Evolutionary conservation across 208 protist genomes (phyloP).

Genomic region (Acanthamoeba triangularis): DNA sequence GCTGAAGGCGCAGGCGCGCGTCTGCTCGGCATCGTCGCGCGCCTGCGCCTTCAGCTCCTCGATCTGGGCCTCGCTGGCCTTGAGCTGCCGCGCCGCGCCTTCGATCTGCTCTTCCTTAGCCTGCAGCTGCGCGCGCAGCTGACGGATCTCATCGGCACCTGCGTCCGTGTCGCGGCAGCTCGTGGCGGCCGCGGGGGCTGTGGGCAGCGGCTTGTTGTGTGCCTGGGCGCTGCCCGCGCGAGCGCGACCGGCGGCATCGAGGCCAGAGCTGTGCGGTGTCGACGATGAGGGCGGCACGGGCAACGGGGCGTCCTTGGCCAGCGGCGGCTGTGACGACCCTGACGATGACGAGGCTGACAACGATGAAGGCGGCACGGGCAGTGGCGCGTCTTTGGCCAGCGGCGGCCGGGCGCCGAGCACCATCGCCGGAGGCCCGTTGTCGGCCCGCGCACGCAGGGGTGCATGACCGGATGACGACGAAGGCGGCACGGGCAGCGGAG

Average conservation of each 20-base stretch:
- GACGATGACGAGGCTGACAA: background rate
- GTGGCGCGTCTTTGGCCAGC: background rate
- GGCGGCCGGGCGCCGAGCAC: background rate
- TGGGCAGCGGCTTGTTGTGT: conserved; percentile 23
- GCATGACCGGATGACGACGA: background rate
- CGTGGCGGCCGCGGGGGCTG: background rate
- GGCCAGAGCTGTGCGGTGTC: background rate
- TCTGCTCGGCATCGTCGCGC: conserved; percentile 3
- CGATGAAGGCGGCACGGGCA: background rate
- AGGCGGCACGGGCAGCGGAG: background rate
- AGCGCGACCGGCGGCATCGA: background rate
- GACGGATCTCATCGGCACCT: background rate
- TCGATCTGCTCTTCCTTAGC: background rate
- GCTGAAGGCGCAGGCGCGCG: background rate
- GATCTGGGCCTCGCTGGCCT: background rate
- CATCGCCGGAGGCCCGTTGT: background rate
- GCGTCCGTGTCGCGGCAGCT: background rate
- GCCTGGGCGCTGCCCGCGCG: background rate
- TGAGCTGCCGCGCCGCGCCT: background rate
- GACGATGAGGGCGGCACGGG: background rate
- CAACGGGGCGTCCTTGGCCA: conserved; percentile 10
- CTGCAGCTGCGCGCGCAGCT: background rate
- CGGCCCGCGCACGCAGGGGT: background rate
- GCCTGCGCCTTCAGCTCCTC: background rate
- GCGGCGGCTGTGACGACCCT: background rate